A percentile compares a stretch with the other conserved stretches of the same genome.
phyloP scores from a whole-genome alignment of 345 rosid species.

The Sisymbrium altissimum region DNA sequence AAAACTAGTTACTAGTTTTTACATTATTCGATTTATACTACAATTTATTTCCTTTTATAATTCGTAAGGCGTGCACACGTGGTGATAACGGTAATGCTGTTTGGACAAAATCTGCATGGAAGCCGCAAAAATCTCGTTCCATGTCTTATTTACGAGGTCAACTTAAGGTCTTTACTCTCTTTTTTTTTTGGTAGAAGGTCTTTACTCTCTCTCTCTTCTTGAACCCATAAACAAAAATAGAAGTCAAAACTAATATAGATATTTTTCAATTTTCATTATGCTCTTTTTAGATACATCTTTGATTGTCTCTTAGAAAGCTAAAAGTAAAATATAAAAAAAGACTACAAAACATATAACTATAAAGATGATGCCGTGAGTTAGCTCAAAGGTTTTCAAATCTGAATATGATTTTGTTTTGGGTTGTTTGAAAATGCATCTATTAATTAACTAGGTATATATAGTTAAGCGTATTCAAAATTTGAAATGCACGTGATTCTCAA shows the following conservation, averaged over 20 bases:
- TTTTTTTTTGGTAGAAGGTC: too few relatives aligned
- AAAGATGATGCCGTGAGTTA: not conserved
- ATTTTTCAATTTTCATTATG: not conserved
- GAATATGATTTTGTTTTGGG: not conserved
- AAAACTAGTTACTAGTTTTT: too few relatives aligned
- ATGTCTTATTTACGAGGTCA: conserved; percentile 16
- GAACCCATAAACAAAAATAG: not conserved
- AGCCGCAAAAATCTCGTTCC: conserved; percentile 5
- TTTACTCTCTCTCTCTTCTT: not conserved
- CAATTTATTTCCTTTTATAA: not conserved
- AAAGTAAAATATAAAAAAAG: too few relatives aligned
- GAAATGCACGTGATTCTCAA: not conserved
- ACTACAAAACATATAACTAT: not conserved
- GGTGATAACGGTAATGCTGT: conserved; percentile 6
- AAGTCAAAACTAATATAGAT: not conserved
- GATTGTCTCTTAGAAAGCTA: not conserved
- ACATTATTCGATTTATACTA: not conserved
- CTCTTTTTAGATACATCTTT: not conserved
- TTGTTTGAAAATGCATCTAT: not conserved
- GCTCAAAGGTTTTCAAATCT: not conserved
- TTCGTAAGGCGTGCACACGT: conserved; percentile 41
- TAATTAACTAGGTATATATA: not conserved
- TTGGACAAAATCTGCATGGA: conserved; percentile 3
- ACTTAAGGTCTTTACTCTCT: not conserved
- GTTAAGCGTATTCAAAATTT: not conserved